phyloP scores from a whole-genome alignment of 2,329 filamentous ascomycete genomes.

The Epichloe typhina region DNA sequence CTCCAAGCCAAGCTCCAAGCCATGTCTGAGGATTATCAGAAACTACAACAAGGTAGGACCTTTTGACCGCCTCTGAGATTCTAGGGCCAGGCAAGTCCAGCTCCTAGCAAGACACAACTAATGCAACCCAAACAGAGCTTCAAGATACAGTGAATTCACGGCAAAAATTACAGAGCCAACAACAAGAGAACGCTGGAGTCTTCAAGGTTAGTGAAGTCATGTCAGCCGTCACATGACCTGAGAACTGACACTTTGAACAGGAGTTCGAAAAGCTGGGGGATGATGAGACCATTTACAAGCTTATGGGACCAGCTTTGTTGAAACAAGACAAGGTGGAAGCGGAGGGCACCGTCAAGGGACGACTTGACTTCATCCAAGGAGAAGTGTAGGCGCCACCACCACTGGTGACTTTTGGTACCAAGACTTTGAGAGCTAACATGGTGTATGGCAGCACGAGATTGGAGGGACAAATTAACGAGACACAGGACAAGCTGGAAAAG shows the following conservation, averaged over 20 bases:
- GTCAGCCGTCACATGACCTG: neutral
- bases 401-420: neutral
- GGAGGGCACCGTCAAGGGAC: conserved; percentile 76
- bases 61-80: neutral
- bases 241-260: conserved; percentile 25
- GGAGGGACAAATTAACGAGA: conserved; percentile 41
- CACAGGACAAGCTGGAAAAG: conserved; percentile 42
- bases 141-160: conserved; percentile 62
- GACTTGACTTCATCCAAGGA: conserved; percentile 82
- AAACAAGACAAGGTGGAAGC: conserved; percentile 93
- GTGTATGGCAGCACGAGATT: conserved; percentile 20
- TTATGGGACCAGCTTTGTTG: conserved; percentile 80
- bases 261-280: conserved; percentile 72
- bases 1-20: conserved; percentile 63
- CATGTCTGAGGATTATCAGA: conserved; percentile 78
- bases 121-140: conserved; percentile 46
- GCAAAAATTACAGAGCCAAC: conserved; percentile 87
- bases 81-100: neutral
- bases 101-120: neutral
- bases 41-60: conserved; percentile 63
- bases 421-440: conserved; percentile 7
- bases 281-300: conserved; percentile 87
- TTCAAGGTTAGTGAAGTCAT: conserved; percentile 45
- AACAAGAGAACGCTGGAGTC: conserved; percentile 82
- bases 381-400: conserved; percentile 61